These are phyloP conservation scores for Sambucus nigra DNA, from an alignment of 129 eudicot genomes.

Conservation along the genomic window DNA sequence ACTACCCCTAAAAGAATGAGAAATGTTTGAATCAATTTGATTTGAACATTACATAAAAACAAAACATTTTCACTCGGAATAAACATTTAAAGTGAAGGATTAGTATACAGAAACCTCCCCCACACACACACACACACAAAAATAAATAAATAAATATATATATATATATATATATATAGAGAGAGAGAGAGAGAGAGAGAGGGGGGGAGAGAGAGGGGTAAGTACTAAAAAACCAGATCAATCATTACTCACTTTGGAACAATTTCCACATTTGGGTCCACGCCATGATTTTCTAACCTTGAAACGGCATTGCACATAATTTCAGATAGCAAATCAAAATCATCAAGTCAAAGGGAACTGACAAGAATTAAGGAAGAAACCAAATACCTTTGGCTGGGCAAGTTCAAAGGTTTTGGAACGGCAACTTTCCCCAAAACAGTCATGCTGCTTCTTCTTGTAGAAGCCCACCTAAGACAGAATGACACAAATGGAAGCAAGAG, in stretches of 20 bases:
- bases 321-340: constrained; percentile 16
- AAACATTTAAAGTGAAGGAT: background rate
- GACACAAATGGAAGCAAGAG: constrained; percentile 3
- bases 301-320: constrained; percentile 14
- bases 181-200: background rate
- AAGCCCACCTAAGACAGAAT: constrained; percentile 54
- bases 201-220: background rate
- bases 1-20: constrained; percentile 63
- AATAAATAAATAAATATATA: too few relatives aligned
- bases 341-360: background rate
- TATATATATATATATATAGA: too few relatives aligned
- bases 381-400: constrained; percentile 87
- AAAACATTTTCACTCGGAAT: background rate
- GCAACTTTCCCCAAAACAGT: constrained; percentile 93
- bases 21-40: constrained; percentile 5
- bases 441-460: constrained; percentile 98
- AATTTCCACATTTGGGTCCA: constrained; percentile 90
- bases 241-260: constrained; percentile 88
- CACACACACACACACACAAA: too few relatives aligned
- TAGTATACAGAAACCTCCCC: too few relatives aligned
- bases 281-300: constrained; percentile 96
- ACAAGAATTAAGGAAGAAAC: constrained; percentile 9
- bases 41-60: background rate
- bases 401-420: constrained; percentile 92
- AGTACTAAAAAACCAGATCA: constrained; percentile 1